A percentile compares a stretch with the other conserved stretches of the same genome.
phyloP scores from a whole-genome alignment of 257 asterid species.

The Paulownia fortunei region DNA sequence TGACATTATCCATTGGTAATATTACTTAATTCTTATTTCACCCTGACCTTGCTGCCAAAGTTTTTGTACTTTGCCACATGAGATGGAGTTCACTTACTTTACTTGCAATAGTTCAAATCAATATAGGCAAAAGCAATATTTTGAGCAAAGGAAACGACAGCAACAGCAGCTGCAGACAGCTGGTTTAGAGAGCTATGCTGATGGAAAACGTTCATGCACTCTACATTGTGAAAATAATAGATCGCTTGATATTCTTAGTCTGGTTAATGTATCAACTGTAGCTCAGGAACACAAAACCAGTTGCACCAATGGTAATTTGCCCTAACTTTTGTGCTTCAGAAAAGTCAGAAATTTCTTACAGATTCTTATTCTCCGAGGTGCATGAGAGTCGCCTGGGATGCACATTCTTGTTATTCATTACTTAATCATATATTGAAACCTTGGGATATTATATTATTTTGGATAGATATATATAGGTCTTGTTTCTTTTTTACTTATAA shows the following conservation, averaged over 20 bases:
- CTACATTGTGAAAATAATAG: conserved; percentile 48
- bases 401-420: conserved; percentile 1
- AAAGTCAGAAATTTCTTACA: conserved; percentile 17
- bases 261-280: conserved; percentile 61
- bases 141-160: conserved; percentile 87
- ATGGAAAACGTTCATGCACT: conserved; percentile 47
- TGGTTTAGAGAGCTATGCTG: conserved; percentile 48
- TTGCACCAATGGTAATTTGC: conserved; percentile 50
- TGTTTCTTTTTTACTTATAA: neutral
- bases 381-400: conserved; percentile 5
- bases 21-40: conserved; percentile 21
- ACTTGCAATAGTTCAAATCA: conserved; percentile 25
- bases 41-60: conserved; percentile 8
- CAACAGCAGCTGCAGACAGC: conserved; percentile 58
- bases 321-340: conserved; percentile 24
- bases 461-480: neutral
- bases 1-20: neutral
- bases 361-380: conserved; percentile 14
- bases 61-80: neutral
- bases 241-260: conserved; percentile 88
- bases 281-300: conserved; percentile 47
- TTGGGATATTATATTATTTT: neutral
- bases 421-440: neutral
- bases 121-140: conserved; percentile 83
- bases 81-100: conserved; percentile 16